These are phyloP conservation scores for Phytophthora aleatoria DNA, from an alignment of 352 stramenopile genomes.

Conservation along the genomic window DNA sequence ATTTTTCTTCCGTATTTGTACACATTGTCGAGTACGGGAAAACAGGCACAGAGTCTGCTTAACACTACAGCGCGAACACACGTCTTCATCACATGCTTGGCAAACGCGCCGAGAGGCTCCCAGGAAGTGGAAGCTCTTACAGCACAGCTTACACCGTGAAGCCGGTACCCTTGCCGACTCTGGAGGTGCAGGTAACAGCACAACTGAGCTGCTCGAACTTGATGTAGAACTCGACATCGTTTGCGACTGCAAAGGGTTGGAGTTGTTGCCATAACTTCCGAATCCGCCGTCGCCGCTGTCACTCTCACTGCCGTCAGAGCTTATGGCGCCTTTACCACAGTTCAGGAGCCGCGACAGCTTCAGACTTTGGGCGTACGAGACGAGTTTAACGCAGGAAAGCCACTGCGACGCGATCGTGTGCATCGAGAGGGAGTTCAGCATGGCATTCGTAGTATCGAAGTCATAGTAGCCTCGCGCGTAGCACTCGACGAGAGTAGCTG, in stretches of 20 bases:
- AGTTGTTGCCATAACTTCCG: conserved; percentile 11
- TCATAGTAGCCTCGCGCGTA: conserved; percentile 42
- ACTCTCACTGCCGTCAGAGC: conserved; percentile 35
- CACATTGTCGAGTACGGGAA: conserved; percentile 20
- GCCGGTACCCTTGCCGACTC: conserved; percentile 24
- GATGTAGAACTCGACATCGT: conserved; percentile 40
- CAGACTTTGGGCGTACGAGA: conserved; percentile 46
- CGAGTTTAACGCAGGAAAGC: conserved; percentile 34
- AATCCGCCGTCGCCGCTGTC: conserved; percentile 23
- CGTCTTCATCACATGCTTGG: conserved; percentile 35
- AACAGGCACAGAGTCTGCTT: conserved; percentile 36
- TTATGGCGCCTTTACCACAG: conserved; percentile 25
- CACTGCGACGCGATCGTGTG: conserved; percentile 36
- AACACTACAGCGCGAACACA: conserved; percentile 38
- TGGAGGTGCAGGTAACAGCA: conserved; percentile 26
- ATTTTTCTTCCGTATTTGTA: conserved; percentile 30
- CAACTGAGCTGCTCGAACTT: conserved; percentile 28
- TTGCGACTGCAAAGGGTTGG: conserved; percentile 12
- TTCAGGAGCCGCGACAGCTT: conserved; percentile 46
- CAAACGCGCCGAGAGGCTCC: conserved; percentile 33
- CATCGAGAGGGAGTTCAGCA: conserved; percentile 46
- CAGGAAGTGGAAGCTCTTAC: conserved; percentile 42
- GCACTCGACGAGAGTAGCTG: conserved; percentile 33
- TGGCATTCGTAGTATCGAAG: conserved; percentile 42
- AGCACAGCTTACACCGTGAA: conserved; percentile 37